Evolutionary conservation across 140 eudicot species (phyloP).

Genomic region (Ambrosia hybrid): DNA sequence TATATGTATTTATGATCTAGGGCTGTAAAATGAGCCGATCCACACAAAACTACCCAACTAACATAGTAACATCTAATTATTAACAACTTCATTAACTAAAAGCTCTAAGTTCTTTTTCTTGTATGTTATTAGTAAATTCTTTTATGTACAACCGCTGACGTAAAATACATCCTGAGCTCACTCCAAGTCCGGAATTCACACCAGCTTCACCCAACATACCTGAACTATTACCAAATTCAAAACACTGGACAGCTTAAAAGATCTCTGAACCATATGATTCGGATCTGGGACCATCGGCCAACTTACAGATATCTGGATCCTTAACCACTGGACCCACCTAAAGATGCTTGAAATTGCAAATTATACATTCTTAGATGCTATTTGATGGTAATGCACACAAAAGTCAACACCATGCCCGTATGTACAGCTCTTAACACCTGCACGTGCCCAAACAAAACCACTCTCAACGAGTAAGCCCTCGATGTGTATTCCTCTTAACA

Average conservation of each 20-base stretch:
- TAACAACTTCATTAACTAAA: not conserved
- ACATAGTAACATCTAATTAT: not conserved
- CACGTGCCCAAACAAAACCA: not conserved
- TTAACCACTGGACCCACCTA: not conserved
- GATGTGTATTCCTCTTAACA: not conserved
- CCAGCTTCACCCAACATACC: not conserved
- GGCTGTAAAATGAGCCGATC: not conserved
- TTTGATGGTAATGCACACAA: not conserved
- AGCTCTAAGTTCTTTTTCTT: not conserved
- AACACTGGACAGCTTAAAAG: not conserved
- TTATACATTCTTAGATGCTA: not conserved
- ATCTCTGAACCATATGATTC: not conserved
- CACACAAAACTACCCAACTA: not conserved
- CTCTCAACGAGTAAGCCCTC: not conserved
- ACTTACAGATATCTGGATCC: not conserved
- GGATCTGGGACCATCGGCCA: not conserved
- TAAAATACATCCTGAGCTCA: not conserved
- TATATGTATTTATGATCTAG: not conserved
- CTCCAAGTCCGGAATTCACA: not conserved
- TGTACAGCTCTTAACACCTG: not conserved
- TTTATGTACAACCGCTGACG: not conserved
- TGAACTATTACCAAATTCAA: not conserved
- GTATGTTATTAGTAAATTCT: not conserved
- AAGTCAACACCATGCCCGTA: not conserved
- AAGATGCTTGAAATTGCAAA: not conserved